Conservation (phyloP, 73 alveolate genomes). For the Paramecium biaurelia region DNA sequence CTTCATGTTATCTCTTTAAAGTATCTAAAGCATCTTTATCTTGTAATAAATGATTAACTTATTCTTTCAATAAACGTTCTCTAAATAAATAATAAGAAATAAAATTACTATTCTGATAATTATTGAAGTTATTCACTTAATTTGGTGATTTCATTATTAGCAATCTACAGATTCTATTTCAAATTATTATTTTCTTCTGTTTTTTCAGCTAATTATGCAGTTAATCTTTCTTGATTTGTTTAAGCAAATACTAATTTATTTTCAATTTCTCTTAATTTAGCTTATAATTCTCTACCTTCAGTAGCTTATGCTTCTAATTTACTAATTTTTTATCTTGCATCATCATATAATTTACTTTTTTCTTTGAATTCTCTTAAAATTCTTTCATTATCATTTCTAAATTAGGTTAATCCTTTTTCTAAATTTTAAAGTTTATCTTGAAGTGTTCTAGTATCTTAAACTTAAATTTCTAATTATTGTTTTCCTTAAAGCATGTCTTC, state of each 20-base stretch:
- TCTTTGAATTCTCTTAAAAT: constrained; percentile 33
- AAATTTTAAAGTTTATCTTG: constrained; percentile 15
- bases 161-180: not conserved
- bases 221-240: not conserved
- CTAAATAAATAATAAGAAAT: not conserved
- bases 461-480: not conserved
- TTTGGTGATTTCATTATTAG: not conserved
- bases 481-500: not conserved
- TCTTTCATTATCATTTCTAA: constrained; percentile 49
- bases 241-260: constrained; percentile 36
- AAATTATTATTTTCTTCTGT: not conserved
- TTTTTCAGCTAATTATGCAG: not conserved
- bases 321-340: constrained; percentile 7
- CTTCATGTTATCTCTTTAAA: not conserved
- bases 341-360: not conserved
- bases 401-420: not conserved
- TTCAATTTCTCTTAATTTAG: constrained; percentile 39
- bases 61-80: not conserved
- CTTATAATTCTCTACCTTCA: not conserved
- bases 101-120: not conserved
- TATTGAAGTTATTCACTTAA: not conserved
- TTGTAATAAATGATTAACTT: not conserved
- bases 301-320: constrained; percentile 24
- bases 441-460: constrained; percentile 31
- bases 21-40: constrained; percentile 15